A percentile compares a stretch with the other conserved stretches of the same genome.
Evolutionary conservation across 768 basidiomycete species (phyloP).

Genomic region (Boletus reticuloceps): DNA sequence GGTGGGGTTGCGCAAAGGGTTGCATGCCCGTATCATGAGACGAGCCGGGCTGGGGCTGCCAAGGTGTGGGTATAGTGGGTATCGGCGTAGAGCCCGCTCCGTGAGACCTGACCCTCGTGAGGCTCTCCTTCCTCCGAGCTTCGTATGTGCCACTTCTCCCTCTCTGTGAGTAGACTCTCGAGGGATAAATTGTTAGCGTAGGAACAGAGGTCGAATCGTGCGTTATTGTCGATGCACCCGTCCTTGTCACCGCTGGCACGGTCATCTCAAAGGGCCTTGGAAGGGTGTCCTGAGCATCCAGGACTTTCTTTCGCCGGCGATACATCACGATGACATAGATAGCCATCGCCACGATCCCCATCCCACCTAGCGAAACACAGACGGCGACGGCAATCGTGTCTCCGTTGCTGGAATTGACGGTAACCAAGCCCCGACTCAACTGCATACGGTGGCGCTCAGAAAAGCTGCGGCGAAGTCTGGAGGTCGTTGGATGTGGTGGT

Average conservation of each 20-base stretch:
- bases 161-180: not conserved
- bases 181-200: not conserved
- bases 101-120: not conserved
- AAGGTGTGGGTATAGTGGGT: not conserved
- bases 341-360: conserved; percentile 10
- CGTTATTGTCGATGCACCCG: not conserved
- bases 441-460: conserved; percentile 7
- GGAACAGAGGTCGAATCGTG: not conserved
- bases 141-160: not conserved
- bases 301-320: conserved; percentile 12
- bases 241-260: conserved; percentile 8
- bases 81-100: not conserved
- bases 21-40: not conserved
- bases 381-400: conserved; percentile 17
- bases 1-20: not conserved
- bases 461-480: not conserved
- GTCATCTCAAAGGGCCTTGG: conserved; percentile 24
- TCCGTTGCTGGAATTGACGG: not conserved
- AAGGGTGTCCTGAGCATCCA: conserved; percentile 22
- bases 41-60: not conserved
- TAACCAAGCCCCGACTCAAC: not conserved
- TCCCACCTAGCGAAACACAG: conserved; percentile 21
- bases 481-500: not conserved
- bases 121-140: not conserved
- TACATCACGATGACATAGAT: conserved; percentile 17